Conservation (phyloP, 2,329 filamentous ascomycete genomes). For the Chalaropsis thielavioides region DNA sequence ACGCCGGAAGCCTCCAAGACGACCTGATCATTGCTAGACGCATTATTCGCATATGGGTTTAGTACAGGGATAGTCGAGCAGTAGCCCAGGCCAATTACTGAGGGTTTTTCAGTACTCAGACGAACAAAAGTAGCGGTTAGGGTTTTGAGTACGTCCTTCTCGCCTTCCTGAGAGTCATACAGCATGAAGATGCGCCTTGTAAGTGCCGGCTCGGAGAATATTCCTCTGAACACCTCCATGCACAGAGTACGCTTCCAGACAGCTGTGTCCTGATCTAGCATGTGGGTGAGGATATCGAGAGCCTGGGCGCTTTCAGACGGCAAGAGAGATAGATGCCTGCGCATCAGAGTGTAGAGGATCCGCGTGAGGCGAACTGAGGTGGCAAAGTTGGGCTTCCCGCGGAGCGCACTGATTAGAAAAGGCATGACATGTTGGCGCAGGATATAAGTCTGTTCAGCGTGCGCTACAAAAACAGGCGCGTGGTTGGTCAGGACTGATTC, state of each 20-base stretch:
- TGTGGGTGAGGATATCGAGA: conserved; percentile 64
- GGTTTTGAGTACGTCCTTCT: conserved; percentile 64
- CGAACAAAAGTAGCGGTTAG: conserved; percentile 82
- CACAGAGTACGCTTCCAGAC: conserved; percentile 80
- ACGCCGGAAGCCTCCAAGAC: conserved; percentile 79
- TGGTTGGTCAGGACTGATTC: conserved; percentile 83
- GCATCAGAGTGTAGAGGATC: conserved; percentile 68
- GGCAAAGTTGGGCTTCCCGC: conserved; percentile 65
- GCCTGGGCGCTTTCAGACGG: conserved; percentile 70
- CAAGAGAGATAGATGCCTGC: conserved; percentile 61
- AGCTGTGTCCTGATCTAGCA: conserved; percentile 72
- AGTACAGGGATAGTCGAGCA: conserved; percentile 71
- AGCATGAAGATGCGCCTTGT: conserved; percentile 65
- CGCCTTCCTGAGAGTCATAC: conserved; percentile 60
- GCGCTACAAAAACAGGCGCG: conserved; percentile 59
- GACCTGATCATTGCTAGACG: conserved; percentile 60
- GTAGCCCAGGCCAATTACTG: conserved; percentile 72
- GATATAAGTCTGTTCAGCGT: conserved; percentile 68
- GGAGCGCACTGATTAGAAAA: conserved; percentile 61
- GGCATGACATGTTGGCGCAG: conserved; percentile 69
- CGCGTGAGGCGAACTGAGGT: conserved; percentile 69
- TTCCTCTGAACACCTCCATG: conserved; percentile 76
- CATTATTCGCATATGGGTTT: conserved; percentile 39
- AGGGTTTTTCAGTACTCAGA: conserved; percentile 78
- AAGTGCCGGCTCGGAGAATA: conserved; percentile 69